Percentiles rank a stretch among this genome's conserved stretches.
phyloP scores from a whole-genome alignment of 352 stramenopile genomes.

The Globisporangium perplexum region DNA sequence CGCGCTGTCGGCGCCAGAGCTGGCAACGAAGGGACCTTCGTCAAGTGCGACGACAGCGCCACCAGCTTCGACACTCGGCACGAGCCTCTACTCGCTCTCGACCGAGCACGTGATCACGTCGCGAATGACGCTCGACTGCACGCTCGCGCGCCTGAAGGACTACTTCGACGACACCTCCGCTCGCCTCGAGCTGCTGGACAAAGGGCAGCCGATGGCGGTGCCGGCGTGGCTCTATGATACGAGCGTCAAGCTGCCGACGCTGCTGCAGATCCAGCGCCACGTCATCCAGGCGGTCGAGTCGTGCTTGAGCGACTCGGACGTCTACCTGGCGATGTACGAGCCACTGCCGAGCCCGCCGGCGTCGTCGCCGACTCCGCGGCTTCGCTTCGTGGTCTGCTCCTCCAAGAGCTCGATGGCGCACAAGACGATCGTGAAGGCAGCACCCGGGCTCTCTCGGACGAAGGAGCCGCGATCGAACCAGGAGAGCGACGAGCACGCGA shows the following conservation, averaged over 20 bases:
- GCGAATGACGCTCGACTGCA: conserved; percentile 45
- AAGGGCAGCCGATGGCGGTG: conserved; percentile 2
- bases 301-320: conserved; percentile 62
- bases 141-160: conserved; percentile 25
- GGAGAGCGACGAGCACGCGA: not conserved
- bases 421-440: conserved; percentile 18
- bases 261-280: conserved; percentile 56
- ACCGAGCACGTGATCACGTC: conserved; percentile 49
- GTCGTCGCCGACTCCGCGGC: conserved; percentile 19
- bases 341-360: conserved; percentile 29
- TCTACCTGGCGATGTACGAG: conserved; percentile 69
- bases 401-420: conserved; percentile 43
- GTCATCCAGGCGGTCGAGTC: conserved; percentile 45
- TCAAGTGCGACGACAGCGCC: not conserved
- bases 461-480: not conserved
- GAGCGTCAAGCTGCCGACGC: conserved; percentile 34
- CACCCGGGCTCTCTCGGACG: not conserved
- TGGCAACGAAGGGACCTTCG: not conserved
- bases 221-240: conserved; percentile 10
- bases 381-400: conserved; percentile 49
- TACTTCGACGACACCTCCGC: conserved; percentile 30
- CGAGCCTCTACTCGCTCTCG: conserved; percentile 39
- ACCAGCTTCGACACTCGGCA: not conserved
- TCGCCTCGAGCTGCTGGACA: conserved; percentile 26
- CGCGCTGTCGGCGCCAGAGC: conserved; percentile 6